Evolutionary conservation across 2,329 filamentous ascomycete genomes (phyloP), one percentile per base, ranked within the genome.

Genomic region (Bipolaris cookei): DNA sequence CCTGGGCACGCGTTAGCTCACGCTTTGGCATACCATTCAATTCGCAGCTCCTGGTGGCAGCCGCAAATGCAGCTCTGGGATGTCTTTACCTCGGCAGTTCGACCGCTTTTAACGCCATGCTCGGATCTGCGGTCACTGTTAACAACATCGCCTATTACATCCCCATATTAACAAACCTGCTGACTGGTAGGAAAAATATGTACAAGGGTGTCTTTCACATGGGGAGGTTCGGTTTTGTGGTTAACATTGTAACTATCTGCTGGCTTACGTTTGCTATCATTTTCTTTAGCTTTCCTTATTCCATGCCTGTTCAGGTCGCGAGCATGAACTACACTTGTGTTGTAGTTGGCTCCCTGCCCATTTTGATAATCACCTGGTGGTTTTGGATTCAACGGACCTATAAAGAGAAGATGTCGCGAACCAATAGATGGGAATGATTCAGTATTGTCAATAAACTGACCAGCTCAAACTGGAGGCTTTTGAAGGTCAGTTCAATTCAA

Each of bases 101-200:
- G 6, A 59, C 56, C 4, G 56, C 56, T 16, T 59, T 59, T 43
- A 56, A 56, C 34, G 41, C 56, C 8, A 51, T 59, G 52, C 56
- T 59, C 5, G 56, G 56, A 2, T 47, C 56, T 34, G 52, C 56
- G 1, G 56, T 59, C 18, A 59, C 56, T 8, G 42, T 59, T 30
- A 59, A 59, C 18, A 59, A 59, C 32, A 56, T 59, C 23, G 56
- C 56, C 4, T 59, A 59, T 43, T 59, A 38, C 20, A 59, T 59
- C 3, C 56, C 56, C 2, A 59, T 59, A 42, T 23, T 59, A 5
- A 59, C 56, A 10, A 59, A 59, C 20, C 39, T 59, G 16, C 37
- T 59, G 4, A 59, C 56, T 1, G 32, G 56, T n/a, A 21, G 52
- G 28, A 25, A 38, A 3, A 59, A 59, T n/a, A 59, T 59, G 52